Conservation (phyloP, 2,329 filamentous ascomycete species). For the Colletotrichum filicis region DNA sequence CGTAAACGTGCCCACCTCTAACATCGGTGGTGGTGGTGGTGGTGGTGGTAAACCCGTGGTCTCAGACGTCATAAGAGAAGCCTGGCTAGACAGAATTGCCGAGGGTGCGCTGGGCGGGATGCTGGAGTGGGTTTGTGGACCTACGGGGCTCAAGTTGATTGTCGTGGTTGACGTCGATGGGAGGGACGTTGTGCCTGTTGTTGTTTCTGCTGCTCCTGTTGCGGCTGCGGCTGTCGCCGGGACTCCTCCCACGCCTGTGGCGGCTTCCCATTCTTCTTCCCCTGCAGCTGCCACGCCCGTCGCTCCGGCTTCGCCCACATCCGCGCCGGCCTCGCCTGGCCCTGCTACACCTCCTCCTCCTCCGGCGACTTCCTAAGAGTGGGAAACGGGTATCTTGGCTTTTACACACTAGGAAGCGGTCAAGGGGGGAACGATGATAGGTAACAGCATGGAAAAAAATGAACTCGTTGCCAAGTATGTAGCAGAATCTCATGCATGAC, state of each 20-base stretch:
- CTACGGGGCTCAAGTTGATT: slow-evolving; percentile 23
- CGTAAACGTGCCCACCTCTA: too few species aligned
- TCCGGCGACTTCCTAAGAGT: not conserved
- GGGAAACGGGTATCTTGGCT: too few species aligned
- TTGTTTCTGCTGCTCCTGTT: not conserved
- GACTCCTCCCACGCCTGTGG: not conserved
- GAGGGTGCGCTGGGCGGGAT: not conserved
- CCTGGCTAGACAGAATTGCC: not conserved
- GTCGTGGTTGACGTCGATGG: slow-evolving; percentile 13
- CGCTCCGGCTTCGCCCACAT: not conserved
- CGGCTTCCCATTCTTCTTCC: not conserved
- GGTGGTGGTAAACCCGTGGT: not conserved
- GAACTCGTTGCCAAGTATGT: rapidly evolving
- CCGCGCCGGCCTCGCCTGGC: not conserved
- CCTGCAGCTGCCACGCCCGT: not conserved
- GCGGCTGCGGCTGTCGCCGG: not conserved
- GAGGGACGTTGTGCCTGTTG: not conserved
- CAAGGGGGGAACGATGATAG: too few species aligned
- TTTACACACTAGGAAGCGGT: not conserved
- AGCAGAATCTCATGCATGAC: rapidly evolving
- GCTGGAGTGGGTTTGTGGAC: slow-evolving; percentile 17
- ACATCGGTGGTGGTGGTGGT: not conserved
- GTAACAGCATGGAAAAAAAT: rapidly evolving
- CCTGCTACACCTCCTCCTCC: not conserved
- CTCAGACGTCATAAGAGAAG: slow-evolving; percentile 17